phyloP scores from a whole-genome alignment of 225 moss, liverwort and hornwort species.

The Rhytidiadelphus loreus region DNA sequence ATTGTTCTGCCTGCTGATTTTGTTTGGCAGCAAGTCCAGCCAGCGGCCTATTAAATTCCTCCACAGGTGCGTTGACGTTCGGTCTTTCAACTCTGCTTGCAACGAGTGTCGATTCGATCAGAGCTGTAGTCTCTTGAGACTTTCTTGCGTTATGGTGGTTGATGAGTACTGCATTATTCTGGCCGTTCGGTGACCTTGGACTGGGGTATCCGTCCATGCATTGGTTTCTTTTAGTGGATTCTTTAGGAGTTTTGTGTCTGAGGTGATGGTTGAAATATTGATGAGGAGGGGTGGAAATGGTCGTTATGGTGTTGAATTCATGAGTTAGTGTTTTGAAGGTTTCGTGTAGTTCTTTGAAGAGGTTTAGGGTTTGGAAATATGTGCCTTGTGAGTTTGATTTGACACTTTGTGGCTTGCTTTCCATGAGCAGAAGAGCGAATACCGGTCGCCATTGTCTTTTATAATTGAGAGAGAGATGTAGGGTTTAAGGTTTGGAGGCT shows the following conservation, averaged over 20 bases:
- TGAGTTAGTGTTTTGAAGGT: not conserved
- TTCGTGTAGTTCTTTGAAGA: not conserved
- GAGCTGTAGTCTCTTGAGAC: not conserved
- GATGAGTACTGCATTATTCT: not conserved
- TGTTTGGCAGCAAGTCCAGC: not conserved
- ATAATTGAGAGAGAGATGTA: not conserved
- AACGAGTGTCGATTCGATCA: not conserved
- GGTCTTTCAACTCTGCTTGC: not conserved
- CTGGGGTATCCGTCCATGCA: not conserved
- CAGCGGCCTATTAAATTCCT: not conserved
- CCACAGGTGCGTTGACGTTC: not conserved
- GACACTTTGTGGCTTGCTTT: not conserved
- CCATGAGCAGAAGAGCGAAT: not conserved
- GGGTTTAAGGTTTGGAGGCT: constrained; percentile 2
- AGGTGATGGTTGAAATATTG: not conserved
- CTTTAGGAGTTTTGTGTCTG: not conserved
- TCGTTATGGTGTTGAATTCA: not conserved
- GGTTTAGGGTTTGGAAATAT: not conserved
- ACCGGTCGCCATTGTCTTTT: not conserved
- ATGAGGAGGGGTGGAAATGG: not conserved
- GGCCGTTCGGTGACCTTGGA: not conserved
- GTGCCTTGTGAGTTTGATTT: not conserved
- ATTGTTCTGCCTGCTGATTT: not conserved
- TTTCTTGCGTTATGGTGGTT: not conserved
- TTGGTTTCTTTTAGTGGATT: not conserved